These are phyloP conservation scores for Alternaria sp. DNA, from an alignment of 2,329 filamentous ascomycete species.

Conservation along the genomic window DNA sequence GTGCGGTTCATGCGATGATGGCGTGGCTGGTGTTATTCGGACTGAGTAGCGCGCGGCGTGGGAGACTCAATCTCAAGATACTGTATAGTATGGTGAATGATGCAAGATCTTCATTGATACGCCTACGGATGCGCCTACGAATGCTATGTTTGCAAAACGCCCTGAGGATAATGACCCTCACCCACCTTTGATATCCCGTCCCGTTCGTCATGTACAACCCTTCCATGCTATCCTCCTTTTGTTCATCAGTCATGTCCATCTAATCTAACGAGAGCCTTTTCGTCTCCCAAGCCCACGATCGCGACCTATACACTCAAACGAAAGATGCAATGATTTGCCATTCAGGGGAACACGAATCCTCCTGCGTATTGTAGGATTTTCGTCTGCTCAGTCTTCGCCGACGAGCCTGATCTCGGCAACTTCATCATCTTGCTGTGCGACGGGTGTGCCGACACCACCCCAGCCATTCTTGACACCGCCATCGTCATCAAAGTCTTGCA, in stretches of 20 bases:
- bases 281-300: background rate
- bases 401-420: conserved; percentile 12
- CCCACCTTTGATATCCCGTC: background rate
- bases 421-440: conserved; percentile 9
- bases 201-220: background rate
- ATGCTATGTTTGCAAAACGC: background rate
- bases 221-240: background rate
- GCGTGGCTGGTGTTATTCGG: background rate
- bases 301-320: background rate
- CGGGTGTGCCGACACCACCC: conserved; percentile 5
- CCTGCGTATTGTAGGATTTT: background rate
- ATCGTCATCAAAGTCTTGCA: conserved; percentile 11
- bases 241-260: conserved; percentile 1
- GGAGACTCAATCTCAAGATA: background rate
- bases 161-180: background rate
- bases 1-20: background rate
- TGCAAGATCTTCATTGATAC: background rate
- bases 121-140: background rate
- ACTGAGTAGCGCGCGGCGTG: background rate
- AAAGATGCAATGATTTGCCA: background rate
- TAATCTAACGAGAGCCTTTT: background rate
- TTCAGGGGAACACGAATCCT: background rate
- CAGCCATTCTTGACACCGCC: conserved; percentile 2
- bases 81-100: background rate
- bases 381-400: background rate